phyloP scores from a whole-genome alignment of 2,329 filamentous ascomycete genomes.

The Raffaelea ambrosiae region DNA sequence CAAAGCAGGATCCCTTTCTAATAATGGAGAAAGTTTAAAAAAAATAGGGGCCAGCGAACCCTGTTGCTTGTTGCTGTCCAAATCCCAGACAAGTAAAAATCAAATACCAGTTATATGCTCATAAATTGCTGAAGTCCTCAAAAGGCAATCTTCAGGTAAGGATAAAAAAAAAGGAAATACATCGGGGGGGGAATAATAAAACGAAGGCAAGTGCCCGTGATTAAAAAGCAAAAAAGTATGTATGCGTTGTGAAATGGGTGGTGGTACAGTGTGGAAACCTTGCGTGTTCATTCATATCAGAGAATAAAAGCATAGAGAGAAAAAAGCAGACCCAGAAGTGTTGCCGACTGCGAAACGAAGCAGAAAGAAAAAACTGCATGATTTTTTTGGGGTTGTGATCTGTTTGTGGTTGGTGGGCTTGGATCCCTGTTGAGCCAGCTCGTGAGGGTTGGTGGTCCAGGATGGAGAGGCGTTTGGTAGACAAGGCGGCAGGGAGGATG shows the following conservation, averaged over 20 bases:
- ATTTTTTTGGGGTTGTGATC: background rate
- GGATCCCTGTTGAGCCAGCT: constrained; percentile 11
- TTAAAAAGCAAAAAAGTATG: background rate
- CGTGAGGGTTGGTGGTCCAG: background rate
- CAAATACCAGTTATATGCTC: background rate
- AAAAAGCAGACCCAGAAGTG: background rate
- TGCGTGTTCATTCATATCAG: no score
- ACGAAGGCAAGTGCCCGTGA: background rate
- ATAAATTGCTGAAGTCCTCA: background rate
- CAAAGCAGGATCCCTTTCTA: constrained; percentile 3
- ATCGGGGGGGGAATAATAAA: background rate
- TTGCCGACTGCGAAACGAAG: constrained; percentile 10
- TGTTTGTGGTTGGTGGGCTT: background rate
- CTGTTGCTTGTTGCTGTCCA: no score
- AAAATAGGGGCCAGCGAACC: no score
- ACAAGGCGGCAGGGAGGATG: background rate
- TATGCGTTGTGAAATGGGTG: constrained; percentile 16
- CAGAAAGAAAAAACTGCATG: background rate
- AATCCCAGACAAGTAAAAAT: no score
- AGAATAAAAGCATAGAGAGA: background rate
- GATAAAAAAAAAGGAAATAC: background rate
- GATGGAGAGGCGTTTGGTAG: background rate
- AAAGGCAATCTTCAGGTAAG: background rate
- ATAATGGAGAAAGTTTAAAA: background rate
- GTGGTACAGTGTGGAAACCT: constrained; percentile 13